Evolutionary conservation across 2,329 filamentous ascomycete genomes (phyloP).

Genomic region (Penicillium sp.): DNA sequence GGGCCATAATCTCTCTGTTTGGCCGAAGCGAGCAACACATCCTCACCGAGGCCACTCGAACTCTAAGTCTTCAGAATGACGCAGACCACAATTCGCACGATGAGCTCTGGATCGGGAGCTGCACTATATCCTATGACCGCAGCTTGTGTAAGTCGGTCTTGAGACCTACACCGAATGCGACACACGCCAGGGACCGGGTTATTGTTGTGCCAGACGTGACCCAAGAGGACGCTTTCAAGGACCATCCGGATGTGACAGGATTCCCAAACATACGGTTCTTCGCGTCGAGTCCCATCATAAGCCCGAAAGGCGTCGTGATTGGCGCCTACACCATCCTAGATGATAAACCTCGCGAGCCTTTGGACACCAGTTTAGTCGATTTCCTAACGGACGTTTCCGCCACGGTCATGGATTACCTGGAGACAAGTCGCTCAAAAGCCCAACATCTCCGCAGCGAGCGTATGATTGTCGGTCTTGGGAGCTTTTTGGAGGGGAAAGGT

Average conservation of each 20-base stretch:
- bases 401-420: slow-evolving; percentile 56
- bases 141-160: slow-evolving; percentile 13
- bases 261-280: slow-evolving; percentile 44
- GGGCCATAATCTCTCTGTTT: slow-evolving; percentile 29
- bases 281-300: slow-evolving; percentile 56
- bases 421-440: slow-evolving; percentile 50
- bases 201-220: slow-evolving; percentile 33
- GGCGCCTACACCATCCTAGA: slow-evolving; percentile 58
- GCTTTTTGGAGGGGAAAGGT: slow-evolving; percentile 48
- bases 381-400: slow-evolving; percentile 49
- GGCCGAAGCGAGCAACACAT: slow-evolving; percentile 25
- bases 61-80: slow-evolving; percentile 16
- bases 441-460: slow-evolving; percentile 48
- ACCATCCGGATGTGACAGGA: slow-evolving; percentile 28
- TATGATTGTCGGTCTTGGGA: slow-evolving; percentile 53
- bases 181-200: not conserved
- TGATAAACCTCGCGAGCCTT: slow-evolving; percentile 46
- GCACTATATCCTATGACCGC: slow-evolving; percentile 15
- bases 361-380: slow-evolving; percentile 36
- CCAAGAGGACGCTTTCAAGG: slow-evolving; percentile 31
- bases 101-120: slow-evolving; percentile 16
- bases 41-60: slow-evolving; percentile 28
- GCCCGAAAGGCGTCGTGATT: slow-evolving; percentile 52
- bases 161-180: not conserved
- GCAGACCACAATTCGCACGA: slow-evolving; percentile 3